Evolutionary conservation across 2,329 filamentous ascomycete genomes (phyloP).

Genomic region (Monilinia laxa): DNA sequence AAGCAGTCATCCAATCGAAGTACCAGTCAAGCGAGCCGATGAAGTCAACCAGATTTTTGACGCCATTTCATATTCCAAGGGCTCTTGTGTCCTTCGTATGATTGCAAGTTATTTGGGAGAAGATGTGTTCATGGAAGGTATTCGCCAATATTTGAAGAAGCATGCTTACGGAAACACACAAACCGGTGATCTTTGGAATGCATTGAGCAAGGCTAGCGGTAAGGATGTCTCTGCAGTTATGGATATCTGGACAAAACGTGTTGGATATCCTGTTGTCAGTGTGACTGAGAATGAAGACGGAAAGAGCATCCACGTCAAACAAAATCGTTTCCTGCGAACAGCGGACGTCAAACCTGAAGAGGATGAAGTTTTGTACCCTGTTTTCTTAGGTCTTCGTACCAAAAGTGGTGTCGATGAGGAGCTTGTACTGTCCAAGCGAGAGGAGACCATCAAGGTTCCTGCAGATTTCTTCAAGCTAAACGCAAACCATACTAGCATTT

Average conservation of each 20-base stretch:
- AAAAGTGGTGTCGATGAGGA: slow-evolving; percentile 80
- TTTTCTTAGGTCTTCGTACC: slow-evolving; percentile 82
- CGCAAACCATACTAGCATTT: slow-evolving; percentile 89
- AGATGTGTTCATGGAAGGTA: slow-evolving; percentile 87
- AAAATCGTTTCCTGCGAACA: slow-evolving; percentile 91
- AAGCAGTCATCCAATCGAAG: slow-evolving; percentile 95
- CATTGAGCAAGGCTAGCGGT: slow-evolving; percentile 82
- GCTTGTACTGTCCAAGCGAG: slow-evolving; percentile 67
- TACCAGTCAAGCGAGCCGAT: slow-evolving; percentile 90
- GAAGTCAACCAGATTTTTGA: slow-evolving; percentile 99
- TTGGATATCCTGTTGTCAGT: slow-evolving; percentile 87
- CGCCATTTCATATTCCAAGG: slow-evolving; percentile 95
- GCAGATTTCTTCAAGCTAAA: slow-evolving; percentile 96
- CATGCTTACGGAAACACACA: slow-evolving; percentile 95
- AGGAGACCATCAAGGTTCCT: slow-evolving; percentile 74
- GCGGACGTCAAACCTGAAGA: slow-evolving; percentile 93
- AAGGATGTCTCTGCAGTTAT: slow-evolving; percentile 89
- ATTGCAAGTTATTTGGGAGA: slow-evolving; percentile 94
- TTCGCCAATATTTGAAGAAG: slow-evolving; percentile 88
- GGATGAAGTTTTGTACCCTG: slow-evolving; percentile 82
- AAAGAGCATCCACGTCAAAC: slow-evolving; percentile 79
- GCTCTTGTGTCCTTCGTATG: slow-evolving; percentile 94
- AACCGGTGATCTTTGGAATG: slow-evolving; percentile 87
- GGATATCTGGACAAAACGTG: slow-evolving; percentile 95
- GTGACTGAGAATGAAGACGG: slow-evolving; percentile 73